Percentiles rank a stretch among this genome's conserved stretches.
Conservation (phyloP, 306 rosid genomes). For the Prunus armeniaca region DNA sequence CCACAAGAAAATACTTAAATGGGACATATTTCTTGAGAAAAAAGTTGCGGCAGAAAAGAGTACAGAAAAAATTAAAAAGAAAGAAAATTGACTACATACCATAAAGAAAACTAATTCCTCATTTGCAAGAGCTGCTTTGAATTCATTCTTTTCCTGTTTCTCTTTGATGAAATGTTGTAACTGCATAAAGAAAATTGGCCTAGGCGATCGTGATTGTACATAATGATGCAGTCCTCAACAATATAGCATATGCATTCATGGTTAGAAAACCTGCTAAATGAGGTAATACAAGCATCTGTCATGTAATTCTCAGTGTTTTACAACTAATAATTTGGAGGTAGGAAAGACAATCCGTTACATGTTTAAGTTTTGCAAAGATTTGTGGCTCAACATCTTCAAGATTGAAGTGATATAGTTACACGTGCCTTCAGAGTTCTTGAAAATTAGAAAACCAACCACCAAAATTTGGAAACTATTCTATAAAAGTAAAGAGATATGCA, state of each 20-base stretch:
- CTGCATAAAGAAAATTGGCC: slow-evolving; percentile 34
- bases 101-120: slow-evolving; percentile 52
- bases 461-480: too few species aligned
- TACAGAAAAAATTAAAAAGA: background rate
- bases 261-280: background rate
- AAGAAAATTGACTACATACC: background rate
- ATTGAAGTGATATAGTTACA: too few species aligned
- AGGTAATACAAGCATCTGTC: too few species aligned
- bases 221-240: background rate
- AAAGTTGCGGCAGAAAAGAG: background rate
- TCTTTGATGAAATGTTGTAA: slow-evolving; percentile 67
- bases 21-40: background rate
- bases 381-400: too few species aligned
- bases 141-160: slow-evolving; percentile 59
- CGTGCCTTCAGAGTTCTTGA: too few species aligned
- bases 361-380: too few species aligned
- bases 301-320: background rate
- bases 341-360: too few species aligned
- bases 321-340: too few species aligned
- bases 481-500: too few species aligned
- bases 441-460: too few species aligned
- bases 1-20: background rate
- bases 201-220: background rate
- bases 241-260: too few species aligned
- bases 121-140: slow-evolving; percentile 56